Conservation (phyloP, 129 eudicot species). For the Silybum marianum region DNA sequence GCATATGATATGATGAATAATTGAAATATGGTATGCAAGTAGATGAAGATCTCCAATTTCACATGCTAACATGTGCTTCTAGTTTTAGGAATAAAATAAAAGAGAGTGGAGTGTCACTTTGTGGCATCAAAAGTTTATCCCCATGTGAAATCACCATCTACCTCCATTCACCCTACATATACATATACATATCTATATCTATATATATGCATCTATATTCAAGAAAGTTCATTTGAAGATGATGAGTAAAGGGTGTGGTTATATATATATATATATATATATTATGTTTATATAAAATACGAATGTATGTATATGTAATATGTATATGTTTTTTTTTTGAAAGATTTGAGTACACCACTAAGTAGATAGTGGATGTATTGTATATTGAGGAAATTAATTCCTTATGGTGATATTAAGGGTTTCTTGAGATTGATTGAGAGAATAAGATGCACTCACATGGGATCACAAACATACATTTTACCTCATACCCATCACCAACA, state of each 20-base stretch:
- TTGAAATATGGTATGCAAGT: conserved; percentile 13
- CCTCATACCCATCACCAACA: conserved; percentile 22
- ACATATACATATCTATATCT: not conserved
- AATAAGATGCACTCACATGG: conserved; percentile 28
- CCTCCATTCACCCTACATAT: not conserved
- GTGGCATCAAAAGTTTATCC: conserved; percentile 34
- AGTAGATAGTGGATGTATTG: conserved; percentile 8
- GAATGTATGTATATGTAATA: not conserved
- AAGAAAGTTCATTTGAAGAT: not conserved
- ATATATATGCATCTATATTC: not conserved
- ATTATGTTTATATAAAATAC: too few species aligned
- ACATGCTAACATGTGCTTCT: conserved; percentile 38
- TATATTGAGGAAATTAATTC: conserved; percentile 3
- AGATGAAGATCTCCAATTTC: conserved; percentile 35
- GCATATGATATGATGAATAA: conserved; percentile 28
- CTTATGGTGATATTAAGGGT: conserved; percentile 13
- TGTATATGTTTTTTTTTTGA: not conserved
- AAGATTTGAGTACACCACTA: not conserved
- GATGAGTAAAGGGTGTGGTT: too few species aligned
- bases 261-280: not conserved
- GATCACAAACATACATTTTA: conserved; percentile 14
- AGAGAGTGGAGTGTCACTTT: conserved; percentile 42
- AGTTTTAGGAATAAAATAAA: conserved; percentile 18
- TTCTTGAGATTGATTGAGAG: conserved; percentile 22
- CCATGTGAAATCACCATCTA: conserved; percentile 32